phyloP scores from a whole-genome alignment of 345 rosid genomes.

The Acer negundo region DNA sequence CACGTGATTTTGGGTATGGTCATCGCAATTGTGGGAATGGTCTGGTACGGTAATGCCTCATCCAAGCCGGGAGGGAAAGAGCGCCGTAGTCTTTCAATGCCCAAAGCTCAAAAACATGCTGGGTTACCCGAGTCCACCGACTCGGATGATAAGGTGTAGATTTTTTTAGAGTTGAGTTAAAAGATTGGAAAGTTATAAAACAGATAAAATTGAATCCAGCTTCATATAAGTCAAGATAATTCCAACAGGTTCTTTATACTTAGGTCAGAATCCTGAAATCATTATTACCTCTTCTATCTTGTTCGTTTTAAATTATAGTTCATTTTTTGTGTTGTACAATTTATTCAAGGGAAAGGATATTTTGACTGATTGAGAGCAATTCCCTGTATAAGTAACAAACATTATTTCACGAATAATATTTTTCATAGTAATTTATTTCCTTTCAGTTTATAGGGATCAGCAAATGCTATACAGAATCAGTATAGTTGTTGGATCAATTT shows the following conservation, averaged over 20 bases:
- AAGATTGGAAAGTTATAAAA: not conserved
- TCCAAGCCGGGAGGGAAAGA: constrained; percentile 95
- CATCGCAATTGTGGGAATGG: constrained; percentile 86
- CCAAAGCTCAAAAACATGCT: constrained; percentile 55
- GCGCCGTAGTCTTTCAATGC: constrained; percentile 58
- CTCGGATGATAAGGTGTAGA: constrained; percentile 67
- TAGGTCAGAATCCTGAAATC: constrained; percentile 16
- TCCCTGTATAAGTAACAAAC: constrained; percentile 17
- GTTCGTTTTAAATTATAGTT: not conserved
- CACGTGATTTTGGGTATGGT: constrained; percentile 91
- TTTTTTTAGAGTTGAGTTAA: not conserved
- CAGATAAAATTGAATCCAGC: not conserved
- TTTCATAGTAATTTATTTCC: constrained; percentile 33
- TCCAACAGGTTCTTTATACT: constrained; percentile 19
- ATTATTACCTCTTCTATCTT: constrained; percentile 14
- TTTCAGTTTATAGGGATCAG: not conserved
- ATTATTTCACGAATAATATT: constrained; percentile 16
- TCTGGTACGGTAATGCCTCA: constrained; percentile 95
- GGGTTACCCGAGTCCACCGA: constrained; percentile 51
- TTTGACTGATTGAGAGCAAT: constrained; percentile 20
- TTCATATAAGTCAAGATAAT: constrained; percentile 24
- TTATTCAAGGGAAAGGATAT: constrained; percentile 26
- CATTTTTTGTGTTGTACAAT: constrained; percentile 25
- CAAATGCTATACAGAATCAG: no score
- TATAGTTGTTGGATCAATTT: no score